These are phyloP conservation scores for Begonia loranthoides DNA, from an alignment of 306 rosid species.

Conservation along the genomic window DNA sequence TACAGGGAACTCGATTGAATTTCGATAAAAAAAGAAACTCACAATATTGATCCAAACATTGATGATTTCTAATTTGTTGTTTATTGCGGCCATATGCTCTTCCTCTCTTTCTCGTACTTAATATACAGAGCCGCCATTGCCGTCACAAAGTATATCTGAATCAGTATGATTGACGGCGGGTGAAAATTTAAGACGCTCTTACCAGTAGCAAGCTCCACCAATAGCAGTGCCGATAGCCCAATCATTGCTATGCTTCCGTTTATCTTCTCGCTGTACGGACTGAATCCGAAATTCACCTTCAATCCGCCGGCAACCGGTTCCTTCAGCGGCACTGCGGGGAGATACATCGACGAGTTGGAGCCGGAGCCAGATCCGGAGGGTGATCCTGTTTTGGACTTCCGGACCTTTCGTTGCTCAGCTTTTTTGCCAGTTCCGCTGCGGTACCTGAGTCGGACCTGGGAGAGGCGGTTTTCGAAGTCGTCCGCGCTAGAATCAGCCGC, in stretches of 20 bases:
- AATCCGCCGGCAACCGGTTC: constrained; percentile 49
- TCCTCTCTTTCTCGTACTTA: constrained; percentile 42
- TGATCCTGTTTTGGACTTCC: constrained; percentile 28
- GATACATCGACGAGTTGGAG: constrained; percentile 10
- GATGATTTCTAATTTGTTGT: neutral
- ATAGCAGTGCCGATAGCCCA: constrained; percentile 48
- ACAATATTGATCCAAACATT: too few species aligned
- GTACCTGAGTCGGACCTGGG: constrained; percentile 35
- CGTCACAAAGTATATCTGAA: constrained; percentile 71
- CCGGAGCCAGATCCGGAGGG: neutral
- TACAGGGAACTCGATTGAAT: too few species aligned
- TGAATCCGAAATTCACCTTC: constrained; percentile 10
- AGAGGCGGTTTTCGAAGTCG: constrained; percentile 17
- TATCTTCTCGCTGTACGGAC: too few species aligned
- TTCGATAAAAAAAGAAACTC: too few species aligned
- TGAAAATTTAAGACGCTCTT: constrained; percentile 64
- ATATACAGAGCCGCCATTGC: constrained; percentile 42
- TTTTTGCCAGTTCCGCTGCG: constrained; percentile 83
- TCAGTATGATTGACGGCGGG: constrained; percentile 41
- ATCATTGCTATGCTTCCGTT: too few species aligned
- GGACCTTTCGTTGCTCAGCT: constrained; percentile 48
- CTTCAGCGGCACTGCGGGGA: neutral
- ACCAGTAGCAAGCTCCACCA: constrained; percentile 86
- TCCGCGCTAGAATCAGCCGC: constrained; percentile 13
- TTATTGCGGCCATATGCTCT: constrained; percentile 62